phyloP scores from a whole-genome alignment of 495 filamentous ascomycete species.

The Thermothielavioides terrestris region DNA sequence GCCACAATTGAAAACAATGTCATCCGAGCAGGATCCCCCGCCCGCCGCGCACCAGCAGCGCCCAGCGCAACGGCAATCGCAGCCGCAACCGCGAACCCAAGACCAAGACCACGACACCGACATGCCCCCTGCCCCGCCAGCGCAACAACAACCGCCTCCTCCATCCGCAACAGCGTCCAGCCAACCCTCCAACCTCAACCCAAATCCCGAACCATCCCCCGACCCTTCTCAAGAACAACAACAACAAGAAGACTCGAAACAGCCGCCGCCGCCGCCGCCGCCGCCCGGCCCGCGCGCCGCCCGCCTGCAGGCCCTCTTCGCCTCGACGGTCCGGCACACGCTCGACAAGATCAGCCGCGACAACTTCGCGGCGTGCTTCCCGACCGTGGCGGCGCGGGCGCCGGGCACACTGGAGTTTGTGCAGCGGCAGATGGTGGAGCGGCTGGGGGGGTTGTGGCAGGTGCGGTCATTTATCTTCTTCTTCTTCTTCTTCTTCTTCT shows the following conservation, averaged over 20 bases:
- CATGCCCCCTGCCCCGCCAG: background rate
- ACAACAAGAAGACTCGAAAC: background rate
- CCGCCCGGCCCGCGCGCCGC: constrained; percentile 65
- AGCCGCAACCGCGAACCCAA: too few species aligned
- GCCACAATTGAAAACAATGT: background rate
- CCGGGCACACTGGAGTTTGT: constrained; percentile 57
- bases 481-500: background rate
- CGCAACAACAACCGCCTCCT: constrained; percentile 4
- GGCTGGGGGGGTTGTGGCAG: constrained; percentile 51
- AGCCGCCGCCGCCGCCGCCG: constrained; percentile 32
- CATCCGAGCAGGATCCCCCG: background rate
- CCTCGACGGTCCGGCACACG: constrained; percentile 57
- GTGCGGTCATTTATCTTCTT: constrained; percentile 22
- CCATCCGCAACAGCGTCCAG: constrained; percentile 2
- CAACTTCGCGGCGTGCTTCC: constrained; percentile 84
- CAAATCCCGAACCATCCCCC: background rate
- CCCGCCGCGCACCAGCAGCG: background rate
- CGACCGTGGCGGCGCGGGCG: constrained; percentile 63
- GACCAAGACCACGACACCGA: constrained; percentile 4
- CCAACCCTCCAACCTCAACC: background rate
- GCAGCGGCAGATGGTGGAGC: constrained; percentile 60
- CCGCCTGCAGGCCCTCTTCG: constrained; percentile 61
- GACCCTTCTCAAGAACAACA: background rate
- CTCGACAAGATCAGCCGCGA: constrained; percentile 63
- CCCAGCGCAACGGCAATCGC: background rate